Percentiles rank a stretch among this genome's conserved stretches.
Conservation (phyloP, 306 rosid genomes). For the Nissolia schottii region DNA sequence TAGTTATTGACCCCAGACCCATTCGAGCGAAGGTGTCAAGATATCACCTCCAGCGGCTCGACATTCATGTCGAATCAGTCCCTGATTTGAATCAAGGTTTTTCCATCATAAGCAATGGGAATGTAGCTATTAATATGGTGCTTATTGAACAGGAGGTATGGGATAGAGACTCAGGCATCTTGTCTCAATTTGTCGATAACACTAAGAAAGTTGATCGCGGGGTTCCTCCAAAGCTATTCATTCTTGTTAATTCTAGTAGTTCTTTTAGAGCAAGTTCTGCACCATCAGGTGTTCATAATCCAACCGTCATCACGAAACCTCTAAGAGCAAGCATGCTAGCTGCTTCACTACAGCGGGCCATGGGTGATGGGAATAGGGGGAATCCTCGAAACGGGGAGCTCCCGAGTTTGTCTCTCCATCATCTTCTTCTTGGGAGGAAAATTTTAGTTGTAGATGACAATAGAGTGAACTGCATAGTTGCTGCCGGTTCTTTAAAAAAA, state of each 20-base stretch:
- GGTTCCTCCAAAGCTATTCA: slow-evolving; percentile 64
- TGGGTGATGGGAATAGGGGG: slow-evolving; percentile 68
- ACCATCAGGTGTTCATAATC: slow-evolving; percentile 35
- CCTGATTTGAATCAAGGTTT: slow-evolving; percentile 62
- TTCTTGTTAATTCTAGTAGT: slow-evolving; percentile 60
- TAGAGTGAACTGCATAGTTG: slow-evolving; percentile 81
- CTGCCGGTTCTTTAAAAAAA: slow-evolving; percentile 83
- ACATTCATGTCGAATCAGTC: slow-evolving; percentile 63
- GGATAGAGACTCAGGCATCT: slow-evolving; percentile 54
- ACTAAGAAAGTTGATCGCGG: slow-evolving; percentile 28
- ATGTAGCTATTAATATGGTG: slow-evolving; percentile 43
- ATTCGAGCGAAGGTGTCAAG: slow-evolving; percentile 76
- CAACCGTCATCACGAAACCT: slow-evolving; percentile 67
- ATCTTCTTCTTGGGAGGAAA: slow-evolving; percentile 71
- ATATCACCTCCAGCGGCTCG: slow-evolving; percentile 88
- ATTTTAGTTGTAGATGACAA: slow-evolving; percentile 91
- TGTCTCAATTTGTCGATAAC: slow-evolving; percentile 43
- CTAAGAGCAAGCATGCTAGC: slow-evolving; percentile 92
- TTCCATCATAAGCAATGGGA: slow-evolving; percentile 41
- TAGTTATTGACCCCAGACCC: slow-evolving; percentile 70
- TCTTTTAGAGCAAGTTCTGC: slow-evolving; percentile 35
- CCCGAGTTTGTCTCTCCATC: slow-evolving; percentile 61
- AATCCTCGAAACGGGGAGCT: slow-evolving; percentile 67
- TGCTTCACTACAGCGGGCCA: slow-evolving; percentile 72
- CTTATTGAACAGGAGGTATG: slow-evolving; percentile 82